phyloP scores from a whole-genome alignment of 2,329 filamentous ascomycete genomes.

The Alternaria hordeiaustralica region DNA sequence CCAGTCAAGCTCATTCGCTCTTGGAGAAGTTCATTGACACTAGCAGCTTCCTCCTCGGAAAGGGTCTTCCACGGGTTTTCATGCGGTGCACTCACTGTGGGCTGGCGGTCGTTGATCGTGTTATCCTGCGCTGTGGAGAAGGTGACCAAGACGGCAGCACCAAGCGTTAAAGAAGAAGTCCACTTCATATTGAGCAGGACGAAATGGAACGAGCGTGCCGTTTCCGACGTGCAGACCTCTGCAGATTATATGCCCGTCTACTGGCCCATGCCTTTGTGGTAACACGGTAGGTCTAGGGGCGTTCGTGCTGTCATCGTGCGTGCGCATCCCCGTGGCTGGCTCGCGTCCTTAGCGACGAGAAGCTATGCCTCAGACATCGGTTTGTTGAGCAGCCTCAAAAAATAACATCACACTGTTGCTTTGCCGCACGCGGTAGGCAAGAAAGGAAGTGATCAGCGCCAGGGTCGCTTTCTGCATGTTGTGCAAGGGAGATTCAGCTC shows the following conservation, averaged over 20 bases:
- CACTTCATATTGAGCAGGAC: slow-evolving; percentile 1
- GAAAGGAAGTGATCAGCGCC: slow-evolving; percentile 2
- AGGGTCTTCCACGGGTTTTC: slow-evolving; percentile 18
- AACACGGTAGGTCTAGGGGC: neutral
- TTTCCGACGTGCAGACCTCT: neutral
- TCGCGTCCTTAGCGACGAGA: neutral
- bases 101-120: slow-evolving; percentile 6
- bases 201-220: neutral
- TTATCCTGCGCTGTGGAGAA: slow-evolving; percentile 6
- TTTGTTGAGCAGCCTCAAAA: neutral
- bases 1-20: slow-evolving; percentile 13
- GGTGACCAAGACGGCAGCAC: slow-evolving; percentile 7
- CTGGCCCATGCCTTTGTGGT: neutral
- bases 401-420: neutral
- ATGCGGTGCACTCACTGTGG: slow-evolving; percentile 12
- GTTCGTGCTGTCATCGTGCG: neutral
- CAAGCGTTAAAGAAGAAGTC: slow-evolving; percentile 1
- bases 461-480: neutral
- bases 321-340: slow-evolving; percentile 1
- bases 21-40: slow-evolving; percentile 16
- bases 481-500: neutral
- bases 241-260: slow-evolving; percentile 3
- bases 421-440: neutral
- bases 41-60: slow-evolving; percentile 15
- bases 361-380: neutral